These are phyloP conservation scores for Penicillium alfredii DNA, from an alignment of 495 filamentous ascomycete species.

Conservation along the genomic window DNA sequence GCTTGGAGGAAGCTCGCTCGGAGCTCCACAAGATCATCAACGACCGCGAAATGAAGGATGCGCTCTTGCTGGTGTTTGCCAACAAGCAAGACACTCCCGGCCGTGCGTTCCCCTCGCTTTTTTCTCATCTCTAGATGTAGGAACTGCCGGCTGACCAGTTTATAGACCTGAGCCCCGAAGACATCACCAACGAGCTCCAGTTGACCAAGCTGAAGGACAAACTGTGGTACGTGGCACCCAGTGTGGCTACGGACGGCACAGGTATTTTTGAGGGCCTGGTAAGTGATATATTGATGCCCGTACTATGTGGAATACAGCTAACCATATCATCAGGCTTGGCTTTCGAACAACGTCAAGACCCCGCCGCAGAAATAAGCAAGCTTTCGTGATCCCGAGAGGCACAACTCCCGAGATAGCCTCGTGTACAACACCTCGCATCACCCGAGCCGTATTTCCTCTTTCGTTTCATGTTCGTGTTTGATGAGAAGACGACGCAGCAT, in stretches of 20 bases:
- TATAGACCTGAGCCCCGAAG: constrained; percentile 76
- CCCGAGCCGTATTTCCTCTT: constrained; percentile 20
- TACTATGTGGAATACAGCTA: no score
- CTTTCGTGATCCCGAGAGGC: constrained; percentile 19
- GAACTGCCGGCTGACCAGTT: constrained; percentile 11
- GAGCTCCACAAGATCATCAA: constrained; percentile 94
- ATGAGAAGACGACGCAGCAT: constrained; percentile 46
- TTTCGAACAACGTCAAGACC: constrained; percentile 89
- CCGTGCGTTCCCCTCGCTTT: constrained; percentile 49
- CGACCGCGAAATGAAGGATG: constrained; percentile 97
- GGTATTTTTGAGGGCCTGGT: constrained; percentile 91
- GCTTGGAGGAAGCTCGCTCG: constrained; percentile 83
- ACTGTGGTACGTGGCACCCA: constrained; percentile 94
- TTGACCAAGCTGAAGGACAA: constrained; percentile 83
- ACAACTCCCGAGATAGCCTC: constrained; percentile 17
- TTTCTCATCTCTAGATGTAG: neutral
- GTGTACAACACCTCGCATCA: constrained; percentile 39
- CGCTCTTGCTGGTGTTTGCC: constrained; percentile 87
- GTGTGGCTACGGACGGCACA: constrained; percentile 88
- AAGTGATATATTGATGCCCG: constrained; percentile 35
- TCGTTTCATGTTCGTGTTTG: constrained; percentile 41
- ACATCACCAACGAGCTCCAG: constrained; percentile 80
- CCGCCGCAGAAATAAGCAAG: constrained; percentile 46
- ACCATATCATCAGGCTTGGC: no score
- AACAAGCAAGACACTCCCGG: constrained; percentile 94